Percentiles rank a stretch among this genome's conserved stretches.
phyloP scores from a whole-genome alignment of 495 filamentous ascomycete species.

The Penicillium simplicissimum region DNA sequence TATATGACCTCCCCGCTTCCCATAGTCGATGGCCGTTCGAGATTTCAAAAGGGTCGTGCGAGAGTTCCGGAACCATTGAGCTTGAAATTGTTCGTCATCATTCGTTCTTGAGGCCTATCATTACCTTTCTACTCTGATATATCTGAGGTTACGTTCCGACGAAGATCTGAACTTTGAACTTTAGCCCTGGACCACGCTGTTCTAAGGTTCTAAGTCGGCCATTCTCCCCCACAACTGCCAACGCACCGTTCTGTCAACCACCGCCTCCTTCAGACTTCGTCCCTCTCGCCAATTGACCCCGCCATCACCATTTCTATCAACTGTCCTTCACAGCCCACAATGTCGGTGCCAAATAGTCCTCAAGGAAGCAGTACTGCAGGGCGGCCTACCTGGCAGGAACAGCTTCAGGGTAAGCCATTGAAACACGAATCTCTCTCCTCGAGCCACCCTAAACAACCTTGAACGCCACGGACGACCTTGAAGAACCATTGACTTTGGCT shows the following conservation, averaged over 20 bases:
- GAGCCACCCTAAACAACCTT: not conserved
- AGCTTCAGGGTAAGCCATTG: constrained; percentile 50
- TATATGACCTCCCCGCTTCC: constrained; percentile 47
- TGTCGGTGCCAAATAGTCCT: constrained; percentile 32
- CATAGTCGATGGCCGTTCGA: constrained; percentile 34
- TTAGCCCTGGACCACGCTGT: not conserved
- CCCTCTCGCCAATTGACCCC: constrained; percentile 8
- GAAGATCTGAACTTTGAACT: not conserved
- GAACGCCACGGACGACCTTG: not conserved
- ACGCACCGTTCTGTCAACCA: not conserved
- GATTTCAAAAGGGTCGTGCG: constrained; percentile 26
- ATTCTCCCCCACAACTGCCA: not conserved
- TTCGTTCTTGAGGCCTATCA: constrained; percentile 11
- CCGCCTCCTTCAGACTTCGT: constrained; percentile 9
- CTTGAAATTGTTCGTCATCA: constrained; percentile 17
- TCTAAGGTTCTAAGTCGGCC: not conserved
- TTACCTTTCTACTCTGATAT: constrained; percentile 7
- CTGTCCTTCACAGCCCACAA: constrained; percentile 19
- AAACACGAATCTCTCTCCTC: not conserved
- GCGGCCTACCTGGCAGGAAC: constrained; percentile 50
- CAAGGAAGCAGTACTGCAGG: constrained; percentile 21
- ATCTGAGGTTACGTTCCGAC: not conserved
- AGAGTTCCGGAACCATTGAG: constrained; percentile 28
- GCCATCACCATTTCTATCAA: not conserved
- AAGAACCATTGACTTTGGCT: constrained; percentile 1